Base-by-base conservation (phyloP, 2,329 filamentous ascomycete species). In the Verticillium klebahnii region DNA sequence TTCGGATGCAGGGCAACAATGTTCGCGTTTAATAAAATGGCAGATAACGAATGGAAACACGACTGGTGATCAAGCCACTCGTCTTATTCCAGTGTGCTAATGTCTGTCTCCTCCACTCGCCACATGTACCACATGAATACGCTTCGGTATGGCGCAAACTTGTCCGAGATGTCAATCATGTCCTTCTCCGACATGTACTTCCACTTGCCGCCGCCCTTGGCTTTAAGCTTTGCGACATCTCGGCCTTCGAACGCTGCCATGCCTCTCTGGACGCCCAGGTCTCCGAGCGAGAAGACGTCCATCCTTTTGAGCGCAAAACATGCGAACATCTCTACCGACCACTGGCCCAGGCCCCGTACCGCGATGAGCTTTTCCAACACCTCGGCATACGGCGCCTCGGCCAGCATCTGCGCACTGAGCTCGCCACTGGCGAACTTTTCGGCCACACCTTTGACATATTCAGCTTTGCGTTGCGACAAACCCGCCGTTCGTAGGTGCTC, bases 101-200 rank as follows among this genome's bases (percentile, higher is more conserved):
- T 77, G 74, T 96, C 90, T 4, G 92, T 92, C 71, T 92, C 87
- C 72, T 89, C 90, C 12, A 94, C 87, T 63, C 89, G 82, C 93
- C 94, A 97, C 91, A 97, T 96, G 73, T 96, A 96, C 93, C 93
- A 97, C 93, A 97, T 97, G 71, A 97, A 97, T 54, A 97, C 73
- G 69, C 89, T 95, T 71, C 93, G 89, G 76, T 96, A 98, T 3
- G 94, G 95, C 62, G 84, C 83, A 74, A 96, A 99, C 71, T 82
- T 86, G 62, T 89, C 90, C 14, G 92, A 88, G 66, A 92, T 82
- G 67, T 93, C 90, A 64, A 89, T 73, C 95, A 99, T 98, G 64
- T 98, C 95, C 72, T 87, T 85, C 77, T 98, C 95, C 39, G 84
- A 85, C 93, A 98, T 97, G 74, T 98, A 99, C 80, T 98, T 98